A percentile compares a stretch with the other conserved stretches of the same genome.
These are phyloP conservation scores for Aureobasidium sp. DNA, from an alignment of 2,329 filamentous ascomycete species.

Conservation along the genomic window DNA sequence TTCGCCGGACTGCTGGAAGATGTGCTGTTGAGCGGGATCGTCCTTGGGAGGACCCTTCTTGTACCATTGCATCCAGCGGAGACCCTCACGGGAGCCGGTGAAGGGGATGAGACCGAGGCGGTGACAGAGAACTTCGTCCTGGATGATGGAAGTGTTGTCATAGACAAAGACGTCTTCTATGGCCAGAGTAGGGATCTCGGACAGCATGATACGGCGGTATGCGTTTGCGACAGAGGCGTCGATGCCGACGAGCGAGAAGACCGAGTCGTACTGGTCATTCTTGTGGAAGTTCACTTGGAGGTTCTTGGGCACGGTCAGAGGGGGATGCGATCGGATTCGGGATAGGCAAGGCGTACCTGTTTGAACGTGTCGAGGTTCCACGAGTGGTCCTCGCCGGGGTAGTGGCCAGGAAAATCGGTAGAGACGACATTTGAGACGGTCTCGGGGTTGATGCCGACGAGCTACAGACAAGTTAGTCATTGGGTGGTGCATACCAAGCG, in stretches of 20 bases:
- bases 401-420: conserved; percentile 87
- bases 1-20: conserved; percentile 37
- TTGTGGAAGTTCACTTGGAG: conserved; percentile 76
- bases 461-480: conserved; percentile 31
- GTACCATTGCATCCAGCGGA: conserved; percentile 77
- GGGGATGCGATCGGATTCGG: neutral
- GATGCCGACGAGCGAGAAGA: conserved; percentile 84
- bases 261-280: conserved; percentile 65
- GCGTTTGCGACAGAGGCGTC: conserved; percentile 94
- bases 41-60: conserved; percentile 54
- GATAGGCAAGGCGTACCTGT: conserved; percentile 31
- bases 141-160: conserved; percentile 96
- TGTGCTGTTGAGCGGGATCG: conserved; percentile 41
- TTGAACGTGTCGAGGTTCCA: conserved; percentile 70
- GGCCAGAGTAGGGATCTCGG: conserved; percentile 88
- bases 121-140: conserved; percentile 91
- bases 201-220: conserved; percentile 89
- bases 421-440: conserved; percentile 83
- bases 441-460: conserved; percentile 79
- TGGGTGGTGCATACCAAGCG: neutral
- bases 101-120: conserved; percentile 86
- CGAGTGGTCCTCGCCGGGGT: conserved; percentile 74
- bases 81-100: conserved; percentile 64
- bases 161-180: conserved; percentile 89
- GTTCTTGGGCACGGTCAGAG: conserved; percentile 33